Conservation (phyloP, 179 eudicot genomes). For the Silene noctiflora region DNA sequence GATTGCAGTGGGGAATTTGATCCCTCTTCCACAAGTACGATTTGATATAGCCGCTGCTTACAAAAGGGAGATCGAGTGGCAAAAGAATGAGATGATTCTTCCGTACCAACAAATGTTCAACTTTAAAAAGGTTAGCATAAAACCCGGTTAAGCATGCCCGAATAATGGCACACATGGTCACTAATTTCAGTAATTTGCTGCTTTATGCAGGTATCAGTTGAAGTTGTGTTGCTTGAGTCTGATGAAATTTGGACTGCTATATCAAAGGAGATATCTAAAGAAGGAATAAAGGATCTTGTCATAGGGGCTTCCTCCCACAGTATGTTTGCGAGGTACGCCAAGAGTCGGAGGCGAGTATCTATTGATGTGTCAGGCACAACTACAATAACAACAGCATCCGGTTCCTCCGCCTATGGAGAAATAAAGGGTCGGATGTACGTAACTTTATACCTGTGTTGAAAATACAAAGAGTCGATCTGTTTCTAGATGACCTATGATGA, state of each 20-base stretch:
- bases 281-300: slow-evolving; percentile 58
- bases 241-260: slow-evolving; percentile 62
- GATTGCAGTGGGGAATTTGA: slow-evolving; percentile 69
- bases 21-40: slow-evolving; percentile 72
- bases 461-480: neutral
- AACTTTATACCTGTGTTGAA: neutral
- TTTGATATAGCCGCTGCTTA: slow-evolving; percentile 73
- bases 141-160: neutral
- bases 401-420: neutral
- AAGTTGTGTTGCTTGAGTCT: slow-evolving; percentile 63
- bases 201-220: slow-evolving; percentile 55
- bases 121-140: slow-evolving; percentile 45
- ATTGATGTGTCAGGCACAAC: neutral
- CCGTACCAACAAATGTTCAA: slow-evolving; percentile 56
- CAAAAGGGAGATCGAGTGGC: slow-evolving; percentile 74
- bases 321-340: slow-evolving; percentile 70
- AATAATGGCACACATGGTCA: neutral
- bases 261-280: slow-evolving; percentile 39
- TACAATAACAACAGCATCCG: neutral
- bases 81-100: slow-evolving; percentile 60
- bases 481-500: neutral
- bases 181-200: neutral
- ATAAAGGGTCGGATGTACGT: neutral
- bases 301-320: slow-evolving; percentile 79
- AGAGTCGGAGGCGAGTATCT: neutral